Conservation (phyloP, 805 yeast species). For the Tetrapisispora namnaoensis region DNA sequence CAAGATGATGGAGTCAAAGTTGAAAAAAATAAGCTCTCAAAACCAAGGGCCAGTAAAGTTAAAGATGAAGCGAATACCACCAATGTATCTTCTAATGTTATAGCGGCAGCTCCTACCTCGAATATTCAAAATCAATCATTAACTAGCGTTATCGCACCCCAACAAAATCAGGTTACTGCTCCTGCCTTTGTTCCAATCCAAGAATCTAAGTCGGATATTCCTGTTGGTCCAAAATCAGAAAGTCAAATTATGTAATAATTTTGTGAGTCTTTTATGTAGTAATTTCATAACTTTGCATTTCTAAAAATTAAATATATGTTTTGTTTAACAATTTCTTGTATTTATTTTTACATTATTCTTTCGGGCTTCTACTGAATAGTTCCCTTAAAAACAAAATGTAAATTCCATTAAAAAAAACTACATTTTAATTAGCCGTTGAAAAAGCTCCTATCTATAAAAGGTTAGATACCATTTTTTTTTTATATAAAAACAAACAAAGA, state of each 20-base stretch:
- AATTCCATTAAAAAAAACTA: no score
- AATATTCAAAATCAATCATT: background rate
- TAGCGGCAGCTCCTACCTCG: background rate
- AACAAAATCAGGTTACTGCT: background rate
- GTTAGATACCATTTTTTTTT: no score
- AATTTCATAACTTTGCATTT: constrained; percentile 1
- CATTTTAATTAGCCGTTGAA: no score
- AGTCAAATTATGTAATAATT: constrained; percentile 1
- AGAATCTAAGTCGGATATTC: background rate
- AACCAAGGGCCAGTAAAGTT: background rate
- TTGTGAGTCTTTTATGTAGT: background rate
- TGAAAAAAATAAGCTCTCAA: background rate
- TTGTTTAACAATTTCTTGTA: background rate
- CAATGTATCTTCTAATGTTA: background rate
- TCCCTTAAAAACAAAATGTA: no score
- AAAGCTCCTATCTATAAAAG: no score
- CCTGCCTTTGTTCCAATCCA: background rate
- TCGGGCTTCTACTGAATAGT: no score
- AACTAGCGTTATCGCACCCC: background rate
- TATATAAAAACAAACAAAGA: no score
- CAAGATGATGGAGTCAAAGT: constrained; percentile 4
- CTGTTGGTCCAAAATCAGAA: constrained; percentile 7
- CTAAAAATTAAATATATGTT: background rate
- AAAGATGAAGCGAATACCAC: background rate
- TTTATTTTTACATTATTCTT: background rate